phyloP scores from a whole-genome alignment of 768 basidiomycete species.

The Mycena pura region DNA sequence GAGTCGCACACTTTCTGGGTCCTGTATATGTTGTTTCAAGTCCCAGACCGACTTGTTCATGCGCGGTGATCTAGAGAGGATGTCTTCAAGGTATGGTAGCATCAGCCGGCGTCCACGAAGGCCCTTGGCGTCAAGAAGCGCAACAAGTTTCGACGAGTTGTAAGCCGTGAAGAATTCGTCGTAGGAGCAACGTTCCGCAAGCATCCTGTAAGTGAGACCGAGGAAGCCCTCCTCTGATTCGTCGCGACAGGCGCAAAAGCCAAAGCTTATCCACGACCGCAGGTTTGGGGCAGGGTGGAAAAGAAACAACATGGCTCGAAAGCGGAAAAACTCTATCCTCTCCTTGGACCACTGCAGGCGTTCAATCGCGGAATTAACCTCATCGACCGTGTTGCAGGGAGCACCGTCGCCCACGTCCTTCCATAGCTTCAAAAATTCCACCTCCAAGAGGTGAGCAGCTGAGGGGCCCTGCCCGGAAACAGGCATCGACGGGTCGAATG shows the following conservation, averaged over 20 bases:
- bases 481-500: slow-evolving; percentile 2
- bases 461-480: background rate
- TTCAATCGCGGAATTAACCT: background rate
- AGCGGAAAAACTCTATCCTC: too few species aligned
- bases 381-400: background rate
- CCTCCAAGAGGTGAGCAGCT: background rate
- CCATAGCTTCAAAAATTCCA: background rate
- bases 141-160: background rate
- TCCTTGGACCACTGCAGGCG: slow-evolving; percentile 2
- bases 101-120: background rate
- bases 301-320: too few species aligned
- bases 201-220: background rate
- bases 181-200: background rate
- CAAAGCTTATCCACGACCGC: background rate
- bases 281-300: slow-evolving; percentile 3
- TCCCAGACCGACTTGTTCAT: background rate
- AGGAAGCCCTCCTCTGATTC: background rate
- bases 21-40: background rate
- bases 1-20: too few species aligned
- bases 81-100: background rate
- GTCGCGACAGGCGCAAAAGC: slow-evolving; percentile 1
- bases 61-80: background rate
- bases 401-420: background rate
- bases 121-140: background rate
- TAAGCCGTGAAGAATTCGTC: slow-evolving; percentile 5